These are phyloP conservation scores for Botryotinia convoluta DNA, from an alignment of 2,329 filamentous ascomycete genomes.

Conservation along the genomic window DNA sequence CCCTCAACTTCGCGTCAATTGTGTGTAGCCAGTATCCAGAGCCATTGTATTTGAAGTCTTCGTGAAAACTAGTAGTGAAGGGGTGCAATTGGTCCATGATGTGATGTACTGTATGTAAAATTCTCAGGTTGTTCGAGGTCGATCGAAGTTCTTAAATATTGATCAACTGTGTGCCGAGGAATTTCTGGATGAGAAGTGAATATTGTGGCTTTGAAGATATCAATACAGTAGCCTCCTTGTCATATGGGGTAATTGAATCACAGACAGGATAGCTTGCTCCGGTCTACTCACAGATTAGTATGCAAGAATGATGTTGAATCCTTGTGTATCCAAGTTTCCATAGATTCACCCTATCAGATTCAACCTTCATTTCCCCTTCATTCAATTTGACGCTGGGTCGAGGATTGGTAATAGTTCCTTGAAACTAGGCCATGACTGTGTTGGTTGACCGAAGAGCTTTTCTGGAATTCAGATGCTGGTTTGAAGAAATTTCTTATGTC, in stretches of 20 bases:
- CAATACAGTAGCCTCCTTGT: not conserved
- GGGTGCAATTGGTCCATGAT: not conserved
- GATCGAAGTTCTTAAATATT: not conserved
- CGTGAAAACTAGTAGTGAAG: not conserved
- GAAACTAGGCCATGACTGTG: not conserved
- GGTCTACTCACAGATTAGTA: accelerated
- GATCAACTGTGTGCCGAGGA: not conserved
- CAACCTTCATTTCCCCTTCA: not conserved
- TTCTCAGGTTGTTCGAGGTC: not conserved
- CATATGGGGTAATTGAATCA: not conserved
- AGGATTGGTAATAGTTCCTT: not conserved
- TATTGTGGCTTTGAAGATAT: not conserved
- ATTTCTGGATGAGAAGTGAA: not conserved
- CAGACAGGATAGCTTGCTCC: not conserved
- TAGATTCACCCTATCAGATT: not conserved
- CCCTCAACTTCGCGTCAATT: not conserved
- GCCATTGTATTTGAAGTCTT: not conserved
- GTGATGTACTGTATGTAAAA: not conserved
- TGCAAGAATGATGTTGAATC: not conserved
- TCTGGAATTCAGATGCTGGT: not conserved
- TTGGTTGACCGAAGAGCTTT: not conserved
- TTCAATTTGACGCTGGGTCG: not conserved
- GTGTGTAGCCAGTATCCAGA: not conserved
- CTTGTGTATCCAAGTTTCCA: not conserved
- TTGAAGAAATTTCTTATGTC: not conserved